Conservation (phyloP, 176 grass and related monocot species). For the Saccharum spontaneum region DNA sequence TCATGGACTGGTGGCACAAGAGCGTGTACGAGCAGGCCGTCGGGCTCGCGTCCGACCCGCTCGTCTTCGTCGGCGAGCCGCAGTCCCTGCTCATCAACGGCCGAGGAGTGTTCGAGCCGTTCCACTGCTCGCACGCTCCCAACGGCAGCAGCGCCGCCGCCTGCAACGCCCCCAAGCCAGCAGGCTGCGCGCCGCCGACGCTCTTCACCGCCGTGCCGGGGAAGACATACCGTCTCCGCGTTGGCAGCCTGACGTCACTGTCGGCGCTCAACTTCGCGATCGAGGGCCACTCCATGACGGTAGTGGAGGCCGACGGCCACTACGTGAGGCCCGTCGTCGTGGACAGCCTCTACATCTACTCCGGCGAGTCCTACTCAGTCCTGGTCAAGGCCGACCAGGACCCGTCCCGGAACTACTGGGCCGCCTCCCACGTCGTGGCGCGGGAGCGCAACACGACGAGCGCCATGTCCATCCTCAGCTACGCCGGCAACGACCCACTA, state of each 20-base stretch:
- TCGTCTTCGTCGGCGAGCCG: constrained; percentile 55
- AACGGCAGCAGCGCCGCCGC: neutral
- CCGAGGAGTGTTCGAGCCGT: constrained; percentile 33
- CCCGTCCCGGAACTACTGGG: constrained; percentile 64
- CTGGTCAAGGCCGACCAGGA: constrained; percentile 64
- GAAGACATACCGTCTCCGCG: constrained; percentile 70
- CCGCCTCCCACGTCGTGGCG: constrained; percentile 44
- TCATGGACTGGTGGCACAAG: constrained; percentile 28
- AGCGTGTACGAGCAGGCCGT: constrained; percentile 56
- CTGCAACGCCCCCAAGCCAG: constrained; percentile 13
- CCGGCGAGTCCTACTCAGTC: constrained; percentile 79
- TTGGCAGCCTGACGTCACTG: constrained; percentile 64
- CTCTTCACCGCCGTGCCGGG: constrained; percentile 56
- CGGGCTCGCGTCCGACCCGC: constrained; percentile 43
- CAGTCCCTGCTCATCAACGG: constrained; percentile 82
- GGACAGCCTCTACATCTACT: constrained; percentile 65
- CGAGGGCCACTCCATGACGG: constrained; percentile 58
- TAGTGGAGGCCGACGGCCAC: constrained; percentile 72
- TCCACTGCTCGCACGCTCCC: constrained; percentile 40
- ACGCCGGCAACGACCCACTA: constrained; percentile 21
- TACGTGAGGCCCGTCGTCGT: constrained; percentile 56
- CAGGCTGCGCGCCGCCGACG: constrained; percentile 29
- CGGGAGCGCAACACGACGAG: constrained; percentile 41
- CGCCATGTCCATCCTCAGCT: constrained; percentile 54
- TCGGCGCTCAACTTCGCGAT: constrained; percentile 76